phyloP scores from a whole-genome alignment of 2,329 filamentous ascomycete genomes.

The Aspergillus phoenicis region DNA sequence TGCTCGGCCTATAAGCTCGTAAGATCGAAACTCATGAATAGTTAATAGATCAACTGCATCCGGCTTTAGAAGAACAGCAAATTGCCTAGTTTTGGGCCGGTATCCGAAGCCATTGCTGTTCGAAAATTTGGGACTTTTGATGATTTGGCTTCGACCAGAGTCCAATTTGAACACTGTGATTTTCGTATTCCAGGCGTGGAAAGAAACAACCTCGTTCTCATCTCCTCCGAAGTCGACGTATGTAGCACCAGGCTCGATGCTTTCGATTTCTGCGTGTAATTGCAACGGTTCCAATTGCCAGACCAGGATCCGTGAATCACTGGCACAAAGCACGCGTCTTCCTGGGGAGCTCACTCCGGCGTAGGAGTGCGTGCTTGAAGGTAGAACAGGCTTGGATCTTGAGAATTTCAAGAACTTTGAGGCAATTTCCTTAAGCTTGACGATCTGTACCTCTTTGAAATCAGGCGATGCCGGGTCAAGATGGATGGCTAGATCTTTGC shows the following conservation, averaged over 20 bases:
- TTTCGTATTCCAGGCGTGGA: constrained; percentile 45
- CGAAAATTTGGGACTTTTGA: constrained; percentile 45
- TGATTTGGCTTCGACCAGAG: constrained; percentile 39
- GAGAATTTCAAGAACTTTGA: constrained; percentile 38
- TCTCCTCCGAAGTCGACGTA: constrained; percentile 43
- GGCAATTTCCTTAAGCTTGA: constrained; percentile 35
- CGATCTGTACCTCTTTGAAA: constrained; percentile 34
- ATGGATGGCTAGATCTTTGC: constrained; percentile 38
- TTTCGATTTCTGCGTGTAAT: constrained; percentile 45
- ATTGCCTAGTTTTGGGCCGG: constrained; percentile 42
- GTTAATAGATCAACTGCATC: constrained; percentile 43
- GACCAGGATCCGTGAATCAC: constrained; percentile 37
- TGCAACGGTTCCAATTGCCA: constrained; percentile 42
- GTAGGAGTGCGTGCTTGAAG: not conserved
- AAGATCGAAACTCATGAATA: constrained; percentile 40
- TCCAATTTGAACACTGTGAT: constrained; percentile 40
- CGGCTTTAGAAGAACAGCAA: constrained; percentile 45
- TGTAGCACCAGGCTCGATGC: constrained; percentile 38
- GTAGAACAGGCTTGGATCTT: constrained; percentile 8
- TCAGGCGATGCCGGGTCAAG: constrained; percentile 32
- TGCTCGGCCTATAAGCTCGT: constrained; percentile 37
- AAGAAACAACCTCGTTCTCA: constrained; percentile 41
- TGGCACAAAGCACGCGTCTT: constrained; percentile 39
- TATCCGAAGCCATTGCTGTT: constrained; percentile 41
- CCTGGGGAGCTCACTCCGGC: constrained; percentile 21